Conservation (phyloP, 129 eudicot species). For the Saposhnikovia divaricata region DNA sequence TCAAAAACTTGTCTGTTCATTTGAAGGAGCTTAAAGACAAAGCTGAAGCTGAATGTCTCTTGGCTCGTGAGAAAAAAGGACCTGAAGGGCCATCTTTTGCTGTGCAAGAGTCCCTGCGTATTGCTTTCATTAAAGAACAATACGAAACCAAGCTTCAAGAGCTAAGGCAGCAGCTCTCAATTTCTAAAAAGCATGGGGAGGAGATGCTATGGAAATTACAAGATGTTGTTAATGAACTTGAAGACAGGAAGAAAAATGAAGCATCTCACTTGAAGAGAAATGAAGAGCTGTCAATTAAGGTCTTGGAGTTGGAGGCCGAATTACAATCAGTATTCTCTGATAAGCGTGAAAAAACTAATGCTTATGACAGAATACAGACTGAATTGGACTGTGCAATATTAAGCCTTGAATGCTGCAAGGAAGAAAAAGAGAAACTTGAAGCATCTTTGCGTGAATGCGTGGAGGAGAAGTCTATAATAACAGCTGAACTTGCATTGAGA, state of each 20-base stretch:
- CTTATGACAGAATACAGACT: constrained; percentile 59
- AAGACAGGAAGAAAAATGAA: constrained; percentile 62
- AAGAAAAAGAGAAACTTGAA: constrained; percentile 77
- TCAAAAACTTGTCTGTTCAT: constrained; percentile 68
- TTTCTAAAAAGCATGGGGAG: constrained; percentile 75
- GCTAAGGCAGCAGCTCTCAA: constrained; percentile 67
- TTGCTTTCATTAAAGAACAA: constrained; percentile 88
- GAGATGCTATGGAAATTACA: constrained; percentile 88
- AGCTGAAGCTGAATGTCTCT: constrained; percentile 50
- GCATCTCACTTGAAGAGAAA: constrained; percentile 52
- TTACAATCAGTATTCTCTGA: constrained; percentile 42
- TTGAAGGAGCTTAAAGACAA: constrained; percentile 84
- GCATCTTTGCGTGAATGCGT: constrained; percentile 45
- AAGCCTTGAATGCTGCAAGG: constrained; percentile 93
- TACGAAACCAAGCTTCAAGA: constrained; percentile 72
- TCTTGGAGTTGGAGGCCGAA: constrained; percentile 59
- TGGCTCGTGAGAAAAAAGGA: constrained; percentile 51
- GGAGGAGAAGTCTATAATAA: constrained; percentile 39
- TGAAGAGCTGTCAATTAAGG: constrained; percentile 50
- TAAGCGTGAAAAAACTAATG: constrained; percentile 44
- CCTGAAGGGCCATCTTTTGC: constrained; percentile 44
- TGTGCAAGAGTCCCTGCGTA: constrained; percentile 60
- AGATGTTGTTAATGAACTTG: constrained; percentile 74
- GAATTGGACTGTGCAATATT: constrained; percentile 77
- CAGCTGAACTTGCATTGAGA: constrained; percentile 34